These are phyloP conservation scores for Rhodotorula babjevae DNA, from an alignment of 768 basidiomycete species.

Conservation along the genomic window DNA sequence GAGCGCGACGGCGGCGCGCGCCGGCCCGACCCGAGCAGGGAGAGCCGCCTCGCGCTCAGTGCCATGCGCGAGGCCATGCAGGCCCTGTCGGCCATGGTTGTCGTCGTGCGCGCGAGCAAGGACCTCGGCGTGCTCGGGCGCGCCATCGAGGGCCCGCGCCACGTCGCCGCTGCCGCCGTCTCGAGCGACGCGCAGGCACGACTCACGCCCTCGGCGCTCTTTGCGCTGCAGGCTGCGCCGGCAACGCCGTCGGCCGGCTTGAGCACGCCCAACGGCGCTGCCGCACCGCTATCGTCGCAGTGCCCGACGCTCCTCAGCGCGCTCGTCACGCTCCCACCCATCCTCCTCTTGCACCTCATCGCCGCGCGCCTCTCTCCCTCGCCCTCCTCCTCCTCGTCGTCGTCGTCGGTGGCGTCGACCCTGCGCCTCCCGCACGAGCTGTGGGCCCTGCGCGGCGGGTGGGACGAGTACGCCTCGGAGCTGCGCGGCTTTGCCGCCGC, in stretches of 20 bases:
- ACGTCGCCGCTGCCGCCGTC: neutral
- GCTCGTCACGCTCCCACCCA: conserved; percentile 36
- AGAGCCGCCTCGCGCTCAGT: conserved; percentile 32
- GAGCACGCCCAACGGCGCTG: no score
- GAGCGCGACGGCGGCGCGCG: neutral
- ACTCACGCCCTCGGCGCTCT: conserved; percentile 23
- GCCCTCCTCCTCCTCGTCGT: no score
- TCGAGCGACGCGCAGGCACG: conserved; percentile 1
- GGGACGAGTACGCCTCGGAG: conserved; percentile 39
- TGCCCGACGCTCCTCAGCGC: conserved; percentile 40
- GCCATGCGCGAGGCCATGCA: conserved; percentile 44
- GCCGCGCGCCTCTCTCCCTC: conserved; percentile 37
- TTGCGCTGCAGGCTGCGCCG: conserved; percentile 14
- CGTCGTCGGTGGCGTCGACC: no score
- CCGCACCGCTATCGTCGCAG: neutral
- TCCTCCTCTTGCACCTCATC: conserved; percentile 42
- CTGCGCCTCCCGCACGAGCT: conserved; percentile 41
- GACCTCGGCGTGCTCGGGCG: conserved; percentile 4
- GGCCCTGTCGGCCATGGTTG: conserved; percentile 38
- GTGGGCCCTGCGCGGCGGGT: conserved; percentile 35
- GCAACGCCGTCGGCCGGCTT: conserved; percentile 7
- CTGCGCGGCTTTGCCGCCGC: conserved; percentile 41
- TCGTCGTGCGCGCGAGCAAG: conserved; percentile 36
- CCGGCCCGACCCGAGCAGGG: neutral
- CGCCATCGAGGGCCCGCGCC: conserved; percentile 14